Evolutionary conservation across 768 basidiomycete species (phyloP), one percentile per base, ranked within the genome.

Genomic region (Nidula microcarpa): DNA sequence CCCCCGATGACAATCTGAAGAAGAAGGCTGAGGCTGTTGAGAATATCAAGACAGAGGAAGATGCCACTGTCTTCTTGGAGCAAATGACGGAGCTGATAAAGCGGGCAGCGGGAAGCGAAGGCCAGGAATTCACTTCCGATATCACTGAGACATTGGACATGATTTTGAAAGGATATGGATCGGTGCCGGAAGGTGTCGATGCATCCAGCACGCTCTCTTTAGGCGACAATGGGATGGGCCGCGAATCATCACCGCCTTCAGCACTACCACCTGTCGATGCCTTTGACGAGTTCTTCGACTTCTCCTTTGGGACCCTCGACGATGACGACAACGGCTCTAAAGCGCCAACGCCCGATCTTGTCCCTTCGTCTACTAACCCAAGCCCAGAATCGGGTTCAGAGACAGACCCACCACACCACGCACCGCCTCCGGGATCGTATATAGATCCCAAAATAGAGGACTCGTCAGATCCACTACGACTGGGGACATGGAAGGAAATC

Each of bases 321-420:
- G 86, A 89, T 53, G 86, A 86, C 35, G 81, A 79, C 48, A 67
- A 69, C 47, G 74, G 23, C 17, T 86, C 84, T 11, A 87, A 87
- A 61, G 81, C 84, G n/a, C 75, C 79, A 6, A 91, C 89, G 3
- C 89, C 89, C 7, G 89, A 91, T 52, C 75, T 91, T 47, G 71
- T 87, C 13, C 75, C 84, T 9, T 85, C 87, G 16, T 88, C 89
- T 53, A 81, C 88, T 16, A 88, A 89, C 58, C 84, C 81, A 9
- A 90, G 88, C 63, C 89, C 89, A 2, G 86, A 86, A 60, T 90
- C 88, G 11, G 81, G 78, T 35, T 80, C 85, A 7, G 88, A 87
- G 60, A 72, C 78, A 33, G 86, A 85, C 52, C 66, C 70, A 23
- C 64, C 71, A 51, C 77, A 80, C 49, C 73, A 74, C 57, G 65